Conservation (phyloP, 352 stramenopile genomes). For the Pythium folliculosum region DNA sequence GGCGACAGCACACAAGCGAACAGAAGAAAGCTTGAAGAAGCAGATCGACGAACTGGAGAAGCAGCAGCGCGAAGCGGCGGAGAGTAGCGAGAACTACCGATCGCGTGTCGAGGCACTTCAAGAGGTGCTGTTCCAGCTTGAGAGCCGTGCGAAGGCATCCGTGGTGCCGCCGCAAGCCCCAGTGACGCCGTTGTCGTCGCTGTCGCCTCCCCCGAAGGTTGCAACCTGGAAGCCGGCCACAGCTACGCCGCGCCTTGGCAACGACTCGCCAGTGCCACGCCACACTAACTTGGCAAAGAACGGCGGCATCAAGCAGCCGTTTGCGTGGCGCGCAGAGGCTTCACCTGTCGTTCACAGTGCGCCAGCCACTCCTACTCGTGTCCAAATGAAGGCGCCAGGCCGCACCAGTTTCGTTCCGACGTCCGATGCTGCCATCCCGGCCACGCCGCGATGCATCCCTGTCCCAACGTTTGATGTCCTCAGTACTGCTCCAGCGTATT, state of each 20-base stretch:
- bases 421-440: background rate
- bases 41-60: constrained; percentile 23
- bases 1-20: background rate
- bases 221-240: background rate
- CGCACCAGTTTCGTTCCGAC: background rate
- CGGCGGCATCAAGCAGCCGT: constrained; percentile 17
- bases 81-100: constrained; percentile 11
- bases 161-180: background rate
- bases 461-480: background rate
- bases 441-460: constrained; percentile 4
- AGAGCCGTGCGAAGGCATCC: constrained; percentile 1
- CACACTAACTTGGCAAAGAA: background rate
- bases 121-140: background rate
- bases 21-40: constrained; percentile 18
- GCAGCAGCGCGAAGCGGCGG: constrained; percentile 1
- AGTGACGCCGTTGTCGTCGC: background rate
- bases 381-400: background rate
- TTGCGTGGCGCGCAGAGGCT: constrained; percentile 14
- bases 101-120: constrained; percentile 7
- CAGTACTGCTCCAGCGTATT: background rate
- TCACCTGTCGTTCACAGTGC: background rate
- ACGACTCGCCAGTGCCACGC: constrained; percentile 10
- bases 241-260: background rate
- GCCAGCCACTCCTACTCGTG: background rate
- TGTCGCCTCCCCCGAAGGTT: background rate